Base-by-base conservation (phyloP, 2,329 filamentous ascomycete genomes). In the Cladophialophora chaetospira region DNA sequence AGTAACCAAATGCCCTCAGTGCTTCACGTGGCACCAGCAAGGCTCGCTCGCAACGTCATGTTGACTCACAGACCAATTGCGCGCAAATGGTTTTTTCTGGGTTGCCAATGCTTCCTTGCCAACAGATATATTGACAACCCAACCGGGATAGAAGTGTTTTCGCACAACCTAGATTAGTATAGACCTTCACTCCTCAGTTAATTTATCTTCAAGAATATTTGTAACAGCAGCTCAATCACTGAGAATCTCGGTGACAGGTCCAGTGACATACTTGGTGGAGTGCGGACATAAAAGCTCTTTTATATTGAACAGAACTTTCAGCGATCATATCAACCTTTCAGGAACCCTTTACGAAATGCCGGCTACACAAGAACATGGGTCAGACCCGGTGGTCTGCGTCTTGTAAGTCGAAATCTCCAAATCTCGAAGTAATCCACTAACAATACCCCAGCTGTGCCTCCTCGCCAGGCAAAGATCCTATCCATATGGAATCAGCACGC, bases 401-500 rank as follows among this genome's bases (percentile, higher is more conserved):
- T 97, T 96, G 83, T 86, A 77, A 70, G 78, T 69, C 40, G 38
- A 40, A 42, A 53, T 17, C 38, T 33, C 10, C 5, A 53, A 26
- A n/a, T 15, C 29, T 44, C 36, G n/a, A 21, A 17, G 3, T 19
- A 58, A 43, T 45, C 64, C 63, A 58, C 67, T 63, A 35, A 64
- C 47, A n/a, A 23, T 50, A 26, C 13, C 31, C 31, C 66, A 87
- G 84, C 82, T 97, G 94, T 77, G 94, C 93, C 69, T 85, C 94
- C 50, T 87, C 84, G 6, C 73, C 82, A 13, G 94, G 94, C 47
- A 85, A 79, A 49, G 87, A 84, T 61, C 86, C 89, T 11, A 81
- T 80, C 3, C 90, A 97, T 73, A 75, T 95, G 67, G 85, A 86
- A 71, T 86, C 91, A 5, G 94, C 94, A 2, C 87, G 87, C 35